A percentile compares a stretch with the other conserved stretches of the same genome.
Conservation (phyloP, 768 basidiomycete species). For the Coprinellus micaceus region DNA sequence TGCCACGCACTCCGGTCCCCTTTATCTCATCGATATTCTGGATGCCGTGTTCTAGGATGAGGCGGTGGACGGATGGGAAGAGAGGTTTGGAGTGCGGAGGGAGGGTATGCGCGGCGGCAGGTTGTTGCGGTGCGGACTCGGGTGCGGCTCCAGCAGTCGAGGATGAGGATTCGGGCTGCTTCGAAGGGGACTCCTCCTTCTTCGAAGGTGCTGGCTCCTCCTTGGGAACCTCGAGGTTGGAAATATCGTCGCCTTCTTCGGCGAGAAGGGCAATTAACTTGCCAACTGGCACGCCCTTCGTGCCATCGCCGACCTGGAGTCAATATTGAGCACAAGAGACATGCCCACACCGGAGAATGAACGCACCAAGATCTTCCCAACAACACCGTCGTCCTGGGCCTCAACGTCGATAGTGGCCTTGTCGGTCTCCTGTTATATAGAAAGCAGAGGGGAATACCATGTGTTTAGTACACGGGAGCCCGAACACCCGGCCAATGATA, state of each 20-base stretch:
- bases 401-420: constrained; percentile 98
- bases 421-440: constrained; percentile 71
- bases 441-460: constrained; percentile 40
- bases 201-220: constrained; percentile 33
- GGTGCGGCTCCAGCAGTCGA: constrained; percentile 22
- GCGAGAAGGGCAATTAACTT: constrained; percentile 88
- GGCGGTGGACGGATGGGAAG: constrained; percentile 87
- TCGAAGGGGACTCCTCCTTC: constrained; percentile 6
- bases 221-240: constrained; percentile 68
- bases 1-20: constrained; percentile 87
- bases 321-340: neutral
- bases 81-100: constrained; percentile 64
- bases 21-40: constrained; percentile 63
- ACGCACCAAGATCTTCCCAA: constrained; percentile 89
- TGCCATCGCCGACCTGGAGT: constrained; percentile 53
- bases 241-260: constrained; percentile 94
- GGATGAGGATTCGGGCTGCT: constrained; percentile 22
- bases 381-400: constrained; percentile 93
- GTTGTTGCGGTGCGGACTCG: constrained; percentile 25
- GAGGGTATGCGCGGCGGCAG: constrained; percentile 30
- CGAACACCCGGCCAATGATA: neutral
- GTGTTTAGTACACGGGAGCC: neutral
- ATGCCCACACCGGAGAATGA: neutral
- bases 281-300: constrained; percentile 84
- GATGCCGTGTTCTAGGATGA: constrained; percentile 65